Base-by-base conservation (phyloP, 352 stramenopile species). In the Pythium plurisporium region DNA sequence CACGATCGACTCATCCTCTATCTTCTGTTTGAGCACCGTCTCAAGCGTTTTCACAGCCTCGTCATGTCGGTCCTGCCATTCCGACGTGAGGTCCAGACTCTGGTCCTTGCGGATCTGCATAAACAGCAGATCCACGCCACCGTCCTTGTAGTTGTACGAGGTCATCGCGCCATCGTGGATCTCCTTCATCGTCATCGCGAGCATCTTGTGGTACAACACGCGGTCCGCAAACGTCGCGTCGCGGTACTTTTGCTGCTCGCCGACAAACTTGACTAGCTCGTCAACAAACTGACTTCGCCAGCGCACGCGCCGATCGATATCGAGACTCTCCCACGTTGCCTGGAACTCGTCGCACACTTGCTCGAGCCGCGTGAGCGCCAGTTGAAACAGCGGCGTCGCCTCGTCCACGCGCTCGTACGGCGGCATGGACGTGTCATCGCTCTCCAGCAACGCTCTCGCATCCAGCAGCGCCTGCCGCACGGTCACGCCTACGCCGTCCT, bases 121-220 rank as follows among this genome's bases (percentile, higher is more conserved):
- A 20, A 45, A 36, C 10, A 45, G 15, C 11, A 33, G 20, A 19
- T 44, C 22, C 29, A 55, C 23, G 4, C 47, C 47, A 14, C 47
- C 47, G 31, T 55, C 47, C 12, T 12, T 17, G 47, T 55, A 45
- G 34, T 55, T 42, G 47, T 34, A 34, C 33, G 33, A 22, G 31
- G 22, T 33, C 15, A 10, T 2, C 22, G 47, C 34, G 33, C 47
- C 47, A n/a, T 29, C 47, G 23, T 45, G 47, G 20, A 55, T 25
- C 31, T 55, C 47, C 22, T 45, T 20, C n/a, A 55, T 23, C 5
- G 11, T 7, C 14, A 34, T 31, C 3, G 23, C 23, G 19, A 42
- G 10, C 47, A 45, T 55, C 47, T 55, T 55, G 47, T 55, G 47
- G n/a, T 55, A 23, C 20, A 55, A 15, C 22, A 55, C 47, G 11